phyloP scores from a whole-genome alignment of 495 filamentous ascomycete genomes.

The Penicillium coprophilum region DNA sequence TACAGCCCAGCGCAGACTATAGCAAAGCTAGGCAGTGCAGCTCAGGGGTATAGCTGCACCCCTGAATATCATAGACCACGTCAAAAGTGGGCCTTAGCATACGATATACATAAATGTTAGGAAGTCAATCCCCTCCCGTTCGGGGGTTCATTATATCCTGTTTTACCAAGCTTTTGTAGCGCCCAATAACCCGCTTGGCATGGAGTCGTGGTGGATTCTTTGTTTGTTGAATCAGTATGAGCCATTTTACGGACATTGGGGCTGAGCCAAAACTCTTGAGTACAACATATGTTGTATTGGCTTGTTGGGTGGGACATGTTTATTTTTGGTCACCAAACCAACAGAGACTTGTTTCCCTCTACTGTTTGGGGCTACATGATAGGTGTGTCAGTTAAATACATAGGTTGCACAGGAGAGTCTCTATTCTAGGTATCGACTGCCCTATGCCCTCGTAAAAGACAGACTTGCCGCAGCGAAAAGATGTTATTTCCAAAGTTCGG shows the following conservation, averaged over 20 bases:
- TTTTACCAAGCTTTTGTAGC: conserved; percentile 8
- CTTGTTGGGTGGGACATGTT: background rate
- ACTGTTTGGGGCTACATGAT: background rate
- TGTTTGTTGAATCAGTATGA: background rate
- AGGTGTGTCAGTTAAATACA: background rate
- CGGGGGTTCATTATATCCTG: background rate
- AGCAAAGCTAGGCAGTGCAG: background rate
- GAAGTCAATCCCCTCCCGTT: background rate
- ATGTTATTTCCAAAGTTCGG: background rate
- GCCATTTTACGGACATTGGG: background rate
- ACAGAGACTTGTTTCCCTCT: background rate
- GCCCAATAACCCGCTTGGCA: background rate
- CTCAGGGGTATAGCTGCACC: conserved; percentile 1
- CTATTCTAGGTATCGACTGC: background rate
- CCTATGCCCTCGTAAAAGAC: background rate
- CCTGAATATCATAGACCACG: conserved; percentile 9
- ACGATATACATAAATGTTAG: background rate
- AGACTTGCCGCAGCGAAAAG: background rate
- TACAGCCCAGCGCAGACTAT: background rate
- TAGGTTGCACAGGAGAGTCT: background rate
- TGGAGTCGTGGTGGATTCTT: background rate
- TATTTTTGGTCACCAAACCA: background rate
- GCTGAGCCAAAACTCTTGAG: background rate
- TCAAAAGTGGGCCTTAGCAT: conserved; percentile 2
- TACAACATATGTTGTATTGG: no score